Evolutionary conservation across 805 yeast genomes (phyloP).

Genomic region (Ogataea paraovalis): DNA sequence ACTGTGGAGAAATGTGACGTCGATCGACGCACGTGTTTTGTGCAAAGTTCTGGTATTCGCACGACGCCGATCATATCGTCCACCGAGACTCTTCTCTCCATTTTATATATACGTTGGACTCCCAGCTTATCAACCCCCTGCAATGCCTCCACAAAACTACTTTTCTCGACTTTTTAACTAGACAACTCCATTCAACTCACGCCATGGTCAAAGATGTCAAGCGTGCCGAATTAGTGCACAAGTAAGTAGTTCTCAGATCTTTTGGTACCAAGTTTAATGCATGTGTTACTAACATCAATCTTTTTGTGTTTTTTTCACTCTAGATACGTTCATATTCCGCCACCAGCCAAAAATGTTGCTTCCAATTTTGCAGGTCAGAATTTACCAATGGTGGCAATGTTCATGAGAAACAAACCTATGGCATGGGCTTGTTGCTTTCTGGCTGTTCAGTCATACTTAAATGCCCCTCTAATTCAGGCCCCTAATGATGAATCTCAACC

Average conservation of each 20-base stretch:
- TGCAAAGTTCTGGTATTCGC: too few species aligned
- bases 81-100: too few species aligned
- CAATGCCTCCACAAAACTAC: too few species aligned
- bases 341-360: constrained; percentile 42
- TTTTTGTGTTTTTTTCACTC: constrained; percentile 5
- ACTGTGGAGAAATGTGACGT: too few species aligned
- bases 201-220: constrained; percentile 27
- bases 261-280: too few species aligned
- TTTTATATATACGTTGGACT: too few species aligned
- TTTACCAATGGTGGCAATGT: constrained; percentile 63
- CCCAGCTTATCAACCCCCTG: too few species aligned
- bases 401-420: constrained; percentile 50
- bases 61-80: too few species aligned
- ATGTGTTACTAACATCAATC: constrained; percentile 4
- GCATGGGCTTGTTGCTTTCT: constrained; percentile 54
- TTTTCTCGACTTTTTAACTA: too few species aligned
- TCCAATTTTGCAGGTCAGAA: constrained; percentile 47
- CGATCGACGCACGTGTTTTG: too few species aligned
- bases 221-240: constrained; percentile 27
- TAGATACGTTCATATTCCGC: constrained; percentile 45
- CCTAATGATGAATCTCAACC: constrained; percentile 37
- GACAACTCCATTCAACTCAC: background rate
- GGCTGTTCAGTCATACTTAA: constrained; percentile 47
- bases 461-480: constrained; percentile 30
- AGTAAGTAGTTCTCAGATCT: constrained; percentile 22